These are phyloP conservation scores for Dovyalis caffra DNA, from an alignment of 345 rosid species.

Conservation along the genomic window DNA sequence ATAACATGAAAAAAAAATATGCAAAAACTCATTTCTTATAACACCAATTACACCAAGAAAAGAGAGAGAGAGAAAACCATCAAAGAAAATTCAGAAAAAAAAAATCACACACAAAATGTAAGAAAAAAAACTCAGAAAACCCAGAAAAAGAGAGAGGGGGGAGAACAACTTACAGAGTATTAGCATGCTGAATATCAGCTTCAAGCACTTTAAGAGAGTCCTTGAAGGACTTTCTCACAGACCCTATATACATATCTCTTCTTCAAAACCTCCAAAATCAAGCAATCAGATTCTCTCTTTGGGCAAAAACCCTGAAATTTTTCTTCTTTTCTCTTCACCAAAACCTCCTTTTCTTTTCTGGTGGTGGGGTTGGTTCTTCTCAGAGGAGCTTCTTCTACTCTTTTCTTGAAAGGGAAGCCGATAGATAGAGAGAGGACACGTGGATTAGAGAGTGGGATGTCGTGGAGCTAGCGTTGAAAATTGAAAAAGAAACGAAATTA, in stretches of 20 bases:
- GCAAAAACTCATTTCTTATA: not conserved
- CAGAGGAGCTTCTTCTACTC: constrained; percentile 23
- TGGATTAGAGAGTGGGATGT: constrained; percentile 10
- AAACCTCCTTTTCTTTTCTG: constrained; percentile 12
- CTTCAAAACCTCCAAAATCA: not conserved
- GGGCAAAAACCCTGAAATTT: not conserved
- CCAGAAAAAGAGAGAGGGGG: not conserved
- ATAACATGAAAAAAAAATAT: not conserved
- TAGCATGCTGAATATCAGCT: constrained; percentile 75
- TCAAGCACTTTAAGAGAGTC: constrained; percentile 57
- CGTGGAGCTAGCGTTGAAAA: constrained; percentile 16
- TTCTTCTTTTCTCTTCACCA: not conserved
- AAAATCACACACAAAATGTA: not conserved
- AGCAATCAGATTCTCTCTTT: not conserved
- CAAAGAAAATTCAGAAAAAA: not conserved
- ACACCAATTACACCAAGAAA: not conserved
- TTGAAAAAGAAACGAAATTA: not conserved
- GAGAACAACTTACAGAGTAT: constrained; percentile 46
- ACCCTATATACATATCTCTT: constrained; percentile 44
- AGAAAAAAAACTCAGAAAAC: not conserved
- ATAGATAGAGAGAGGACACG: constrained; percentile 26
- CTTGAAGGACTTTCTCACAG: constrained; percentile 56
- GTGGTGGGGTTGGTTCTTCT: constrained; percentile 23
- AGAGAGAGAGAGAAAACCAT: too few species aligned
- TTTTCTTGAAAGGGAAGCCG: constrained; percentile 27